Evolutionary conservation across 495 filamentous ascomycete species (phyloP).

Genomic region (Penicillium goetzii): DNA sequence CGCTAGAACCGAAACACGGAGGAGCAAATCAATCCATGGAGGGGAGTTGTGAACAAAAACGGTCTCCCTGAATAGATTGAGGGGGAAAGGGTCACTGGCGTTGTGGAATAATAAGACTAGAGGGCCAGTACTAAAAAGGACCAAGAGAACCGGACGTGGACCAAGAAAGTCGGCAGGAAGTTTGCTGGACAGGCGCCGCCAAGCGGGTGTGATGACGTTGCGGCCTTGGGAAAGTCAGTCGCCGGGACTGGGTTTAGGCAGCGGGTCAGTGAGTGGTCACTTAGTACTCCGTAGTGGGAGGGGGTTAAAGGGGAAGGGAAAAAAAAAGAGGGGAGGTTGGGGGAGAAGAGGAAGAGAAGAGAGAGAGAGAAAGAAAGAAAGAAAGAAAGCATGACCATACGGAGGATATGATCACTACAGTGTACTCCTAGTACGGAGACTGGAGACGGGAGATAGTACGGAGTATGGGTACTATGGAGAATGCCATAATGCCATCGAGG

Average conservation of each 20-base stretch:
- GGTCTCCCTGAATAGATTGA: not conserved
- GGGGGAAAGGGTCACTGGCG: not conserved
- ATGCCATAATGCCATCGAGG: conserved; percentile 4
- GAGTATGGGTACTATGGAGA: not conserved
- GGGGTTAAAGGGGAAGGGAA: not conserved
- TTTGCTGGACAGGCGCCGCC: conserved; percentile 9
- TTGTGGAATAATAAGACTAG: not conserved
- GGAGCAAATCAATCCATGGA: conserved; percentile 19
- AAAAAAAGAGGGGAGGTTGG: conserved; percentile 3
- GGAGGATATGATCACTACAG: not conserved
- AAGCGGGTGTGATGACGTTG: conserved; percentile 24
- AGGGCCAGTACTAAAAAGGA: not conserved
- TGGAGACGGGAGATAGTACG: not conserved
- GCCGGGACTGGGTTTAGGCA: conserved; percentile 7
- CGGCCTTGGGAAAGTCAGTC: conserved; percentile 12
- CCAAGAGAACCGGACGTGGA: not conserved
- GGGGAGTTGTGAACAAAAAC: conserved; percentile 8
- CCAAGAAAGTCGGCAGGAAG: conserved; percentile 4
- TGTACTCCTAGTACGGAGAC: not conserved
- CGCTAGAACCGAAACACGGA: conserved; percentile 15
- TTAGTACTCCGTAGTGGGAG: not conserved
- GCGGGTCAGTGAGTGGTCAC: conserved; percentile 1
- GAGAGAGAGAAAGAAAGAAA: conserved; percentile 10
- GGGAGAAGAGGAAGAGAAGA: conserved; percentile 12
- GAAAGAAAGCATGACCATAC: not conserved